Percentiles rank a stretch among this genome's conserved stretches.
Evolutionary conservation across 306 rosid genomes (phyloP).

Genomic region (Herpetospermum pedunculosum): DNA sequence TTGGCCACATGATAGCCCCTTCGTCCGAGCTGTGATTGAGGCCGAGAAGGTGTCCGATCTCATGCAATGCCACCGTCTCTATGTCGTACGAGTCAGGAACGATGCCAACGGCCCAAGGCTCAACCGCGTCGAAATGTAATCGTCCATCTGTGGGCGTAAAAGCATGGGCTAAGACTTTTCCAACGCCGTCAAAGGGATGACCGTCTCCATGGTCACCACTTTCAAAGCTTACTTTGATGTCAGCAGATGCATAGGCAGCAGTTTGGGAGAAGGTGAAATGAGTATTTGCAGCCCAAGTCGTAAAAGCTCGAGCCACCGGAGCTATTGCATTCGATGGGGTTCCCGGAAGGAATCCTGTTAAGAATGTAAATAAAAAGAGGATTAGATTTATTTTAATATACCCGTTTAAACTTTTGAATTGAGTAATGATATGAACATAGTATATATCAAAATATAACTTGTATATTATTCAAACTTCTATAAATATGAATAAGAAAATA

Average conservation of each 20-base stretch:
- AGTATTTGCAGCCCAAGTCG: not conserved
- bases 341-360: not conserved
- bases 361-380: not conserved
- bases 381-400: too few relatives aligned
- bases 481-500: too few relatives aligned
- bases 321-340: not conserved
- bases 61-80: not conserved
- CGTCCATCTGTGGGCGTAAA: conserved; percentile 11
- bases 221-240: conserved; percentile 18
- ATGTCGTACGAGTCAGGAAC: not conserved
- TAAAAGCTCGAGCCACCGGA: not conserved
- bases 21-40: not conserved
- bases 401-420: not conserved
- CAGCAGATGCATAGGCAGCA: not conserved
- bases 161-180: conserved; percentile 10
- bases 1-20: conserved; percentile 2
- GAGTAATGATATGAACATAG: too few relatives aligned
- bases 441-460: too few relatives aligned
- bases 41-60: conserved; percentile 4
- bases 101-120: conserved; percentile 5
- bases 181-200: not conserved
- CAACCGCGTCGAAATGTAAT: conserved; percentile 16
- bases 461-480: not conserved
- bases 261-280: not conserved
- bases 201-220: conserved; percentile 14